Evolutionary conservation across 1,284 basidiomycete species (phyloP).

Genomic region (Leccinum ponderosum): DNA sequence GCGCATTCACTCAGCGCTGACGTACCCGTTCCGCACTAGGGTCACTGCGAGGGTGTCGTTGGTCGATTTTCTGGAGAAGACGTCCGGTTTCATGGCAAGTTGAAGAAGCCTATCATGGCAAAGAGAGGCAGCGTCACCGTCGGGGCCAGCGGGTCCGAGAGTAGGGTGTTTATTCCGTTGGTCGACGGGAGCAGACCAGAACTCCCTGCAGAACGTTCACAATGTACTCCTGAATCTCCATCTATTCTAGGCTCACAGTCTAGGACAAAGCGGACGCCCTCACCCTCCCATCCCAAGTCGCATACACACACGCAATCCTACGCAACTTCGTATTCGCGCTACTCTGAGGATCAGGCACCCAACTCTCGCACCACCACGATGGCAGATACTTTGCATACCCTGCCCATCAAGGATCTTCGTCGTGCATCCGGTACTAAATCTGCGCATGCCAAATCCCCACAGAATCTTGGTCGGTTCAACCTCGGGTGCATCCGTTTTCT

Average conservation of each 20-base stretch:
- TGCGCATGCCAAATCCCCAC: constrained; percentile 20
- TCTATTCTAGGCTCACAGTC: constrained; percentile 19
- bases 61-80: constrained; percentile 73
- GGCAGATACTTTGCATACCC: neutral
- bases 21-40: constrained; percentile 38
- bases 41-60: constrained; percentile 90
- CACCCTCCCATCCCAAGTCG: constrained; percentile 14
- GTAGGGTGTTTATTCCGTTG: constrained; percentile 19
- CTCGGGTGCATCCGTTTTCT: constrained; percentile 30
- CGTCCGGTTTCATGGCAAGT: constrained; percentile 73
- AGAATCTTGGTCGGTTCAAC: constrained; percentile 22
- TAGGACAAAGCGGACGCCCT: constrained; percentile 20
- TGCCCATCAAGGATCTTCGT: neutral
- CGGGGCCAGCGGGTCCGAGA: constrained; percentile 3
- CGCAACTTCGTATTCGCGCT: constrained; percentile 16
- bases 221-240: constrained; percentile 20
- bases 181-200: constrained; percentile 9
- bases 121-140: constrained; percentile 46
- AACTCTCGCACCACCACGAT: constrained; percentile 9
- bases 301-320: constrained; percentile 18
- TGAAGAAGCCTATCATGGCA: constrained; percentile 80
- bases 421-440: neutral
- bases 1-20: constrained; percentile 3
- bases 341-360: constrained; percentile 13
- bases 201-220: neutral